Evolutionary conservation across 352 stramenopile species (phyloP).

Genomic region (Globisporangium spiculum): DNA sequence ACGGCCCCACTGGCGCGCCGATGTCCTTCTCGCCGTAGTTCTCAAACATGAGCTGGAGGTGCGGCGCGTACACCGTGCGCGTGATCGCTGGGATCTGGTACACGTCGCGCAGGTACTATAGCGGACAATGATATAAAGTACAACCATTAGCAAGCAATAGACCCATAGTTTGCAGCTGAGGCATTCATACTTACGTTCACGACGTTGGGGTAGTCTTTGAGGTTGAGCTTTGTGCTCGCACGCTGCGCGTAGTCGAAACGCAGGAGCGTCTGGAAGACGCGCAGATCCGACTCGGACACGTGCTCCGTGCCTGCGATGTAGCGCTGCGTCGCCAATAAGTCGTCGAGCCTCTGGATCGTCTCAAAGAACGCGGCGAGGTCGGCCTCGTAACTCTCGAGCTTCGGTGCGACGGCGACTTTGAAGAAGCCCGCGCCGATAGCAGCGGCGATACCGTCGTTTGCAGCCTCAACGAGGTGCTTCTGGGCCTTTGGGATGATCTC

Average conservation of each 20-base stretch:
- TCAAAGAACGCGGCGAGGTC: conserved; percentile 19
- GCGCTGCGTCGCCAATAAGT: conserved; percentile 5
- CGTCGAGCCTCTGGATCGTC: conserved; percentile 25
- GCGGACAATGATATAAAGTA: neutral
- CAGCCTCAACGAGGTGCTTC: conserved; percentile 45
- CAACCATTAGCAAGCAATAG: neutral
- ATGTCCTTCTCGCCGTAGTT: neutral
- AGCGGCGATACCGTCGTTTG: conserved; percentile 58
- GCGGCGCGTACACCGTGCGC: neutral
- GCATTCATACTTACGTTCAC: neutral
- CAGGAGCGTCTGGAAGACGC: conserved; percentile 25
- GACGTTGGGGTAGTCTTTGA: conserved; percentile 44
- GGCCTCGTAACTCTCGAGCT: conserved; percentile 47
- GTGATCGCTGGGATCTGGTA: conserved; percentile 75
- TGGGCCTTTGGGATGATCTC: conserved; percentile 48
- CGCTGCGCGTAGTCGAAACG: conserved; percentile 27
- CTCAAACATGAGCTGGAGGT: neutral
- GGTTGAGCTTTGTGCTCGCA: conserved; percentile 28
- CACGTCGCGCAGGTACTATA: conserved; percentile 28
- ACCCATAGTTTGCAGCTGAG: neutral
- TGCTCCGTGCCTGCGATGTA: conserved; percentile 22
- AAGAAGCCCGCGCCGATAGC: conserved; percentile 47
- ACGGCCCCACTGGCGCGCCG: neutral
- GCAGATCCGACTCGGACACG: conserved; percentile 23
- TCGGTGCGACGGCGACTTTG: conserved; percentile 44